Evolutionary conservation across 2,329 filamentous ascomycete genomes (phyloP).

Genomic region (Colletotrichum sp.): DNA sequence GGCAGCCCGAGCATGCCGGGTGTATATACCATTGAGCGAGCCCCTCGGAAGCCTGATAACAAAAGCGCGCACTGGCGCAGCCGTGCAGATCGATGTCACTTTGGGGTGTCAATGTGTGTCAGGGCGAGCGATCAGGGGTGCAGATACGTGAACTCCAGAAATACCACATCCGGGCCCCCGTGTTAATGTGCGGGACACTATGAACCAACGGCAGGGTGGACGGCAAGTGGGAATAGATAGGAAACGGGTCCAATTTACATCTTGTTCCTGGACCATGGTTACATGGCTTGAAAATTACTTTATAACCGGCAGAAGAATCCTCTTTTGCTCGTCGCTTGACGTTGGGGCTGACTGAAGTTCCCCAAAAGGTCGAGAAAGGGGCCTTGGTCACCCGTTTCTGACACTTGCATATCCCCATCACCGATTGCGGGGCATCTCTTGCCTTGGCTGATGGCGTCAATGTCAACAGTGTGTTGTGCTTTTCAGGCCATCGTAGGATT

Average conservation of each 20-base stretch:
- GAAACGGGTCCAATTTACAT: background rate
- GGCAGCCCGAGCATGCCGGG: background rate
- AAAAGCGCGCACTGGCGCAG: background rate
- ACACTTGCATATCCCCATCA: background rate
- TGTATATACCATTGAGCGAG: background rate
- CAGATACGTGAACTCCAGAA: background rate
- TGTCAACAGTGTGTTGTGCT: background rate
- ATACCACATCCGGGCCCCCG: background rate
- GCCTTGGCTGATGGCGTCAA: background rate
- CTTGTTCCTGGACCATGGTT: background rate
- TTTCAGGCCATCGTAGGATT: background rate
- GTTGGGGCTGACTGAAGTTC: background rate
- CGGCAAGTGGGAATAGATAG: background rate
- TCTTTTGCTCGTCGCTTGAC: background rate
- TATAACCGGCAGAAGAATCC: background rate
- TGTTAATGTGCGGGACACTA: background rate
- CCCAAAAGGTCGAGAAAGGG: background rate
- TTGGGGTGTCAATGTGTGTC: background rate
- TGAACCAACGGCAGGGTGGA: background rate
- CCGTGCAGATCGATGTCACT: background rate
- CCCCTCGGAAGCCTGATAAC: background rate
- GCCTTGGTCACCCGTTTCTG: background rate
- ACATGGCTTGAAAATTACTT: background rate
- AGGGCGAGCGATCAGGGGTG: background rate
- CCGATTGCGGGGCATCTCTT: background rate